Conservation (phyloP, 1,284 basidiomycete genomes). For the Ganoderma resinaceum region DNA sequence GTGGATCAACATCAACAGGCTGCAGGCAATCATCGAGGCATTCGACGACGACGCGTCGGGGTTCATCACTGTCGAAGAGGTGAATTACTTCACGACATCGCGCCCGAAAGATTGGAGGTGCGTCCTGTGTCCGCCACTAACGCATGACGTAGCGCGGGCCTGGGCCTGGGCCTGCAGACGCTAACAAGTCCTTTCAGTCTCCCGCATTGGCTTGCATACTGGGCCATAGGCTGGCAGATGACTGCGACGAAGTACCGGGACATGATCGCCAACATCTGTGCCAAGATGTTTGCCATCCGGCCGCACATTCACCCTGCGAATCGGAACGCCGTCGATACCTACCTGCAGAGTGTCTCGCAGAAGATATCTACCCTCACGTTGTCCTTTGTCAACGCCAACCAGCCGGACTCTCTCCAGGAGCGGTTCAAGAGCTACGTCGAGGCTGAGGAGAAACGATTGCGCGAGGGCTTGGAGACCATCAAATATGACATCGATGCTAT, state of each 20-base stretch:
- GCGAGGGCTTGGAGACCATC: conserved; percentile 29
- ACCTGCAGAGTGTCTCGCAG: conserved; percentile 25
- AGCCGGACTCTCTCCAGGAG: conserved; percentile 10
- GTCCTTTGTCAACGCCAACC: conserved; percentile 16
- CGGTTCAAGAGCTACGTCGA: conserved; percentile 34
- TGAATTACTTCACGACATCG: conserved; percentile 22
- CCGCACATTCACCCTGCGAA: conserved; percentile 29
- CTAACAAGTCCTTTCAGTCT: conserved; percentile 12
- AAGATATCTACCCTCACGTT: conserved; percentile 10
- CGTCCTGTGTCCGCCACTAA: neutral
- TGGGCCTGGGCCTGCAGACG: too few species aligned
- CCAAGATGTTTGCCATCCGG: conserved; percentile 33
- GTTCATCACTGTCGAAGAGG: conserved; percentile 44
- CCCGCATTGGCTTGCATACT: conserved; percentile 30
- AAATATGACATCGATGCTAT: conserved; percentile 37
- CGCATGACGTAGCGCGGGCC: too few species aligned
- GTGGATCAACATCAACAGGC: conserved; percentile 47
- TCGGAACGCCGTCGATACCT: conserved; percentile 23
- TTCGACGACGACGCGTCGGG: conserved; percentile 50
- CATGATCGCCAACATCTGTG: conserved; percentile 30
- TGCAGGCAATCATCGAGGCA: conserved; percentile 54
- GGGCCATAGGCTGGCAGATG: conserved; percentile 31
- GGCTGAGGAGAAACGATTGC: conserved; percentile 35
- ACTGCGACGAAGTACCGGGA: conserved; percentile 32
- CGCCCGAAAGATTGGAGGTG: conserved; percentile 27